Conservation (phyloP, 148 eudicot genomes). For the Polygonum aviculare region DNA sequence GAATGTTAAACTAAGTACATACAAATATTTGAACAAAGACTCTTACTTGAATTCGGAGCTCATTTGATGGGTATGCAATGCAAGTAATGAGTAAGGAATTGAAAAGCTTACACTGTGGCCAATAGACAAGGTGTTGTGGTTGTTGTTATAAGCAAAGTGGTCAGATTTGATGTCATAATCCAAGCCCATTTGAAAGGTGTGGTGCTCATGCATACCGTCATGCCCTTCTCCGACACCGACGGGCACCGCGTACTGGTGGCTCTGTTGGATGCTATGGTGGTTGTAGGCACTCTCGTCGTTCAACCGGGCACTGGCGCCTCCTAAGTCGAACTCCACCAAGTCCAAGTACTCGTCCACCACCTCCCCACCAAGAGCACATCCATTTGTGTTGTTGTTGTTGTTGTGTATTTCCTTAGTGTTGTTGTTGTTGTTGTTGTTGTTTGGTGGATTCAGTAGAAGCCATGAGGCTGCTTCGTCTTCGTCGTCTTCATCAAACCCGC, state of each 20-base stretch:
- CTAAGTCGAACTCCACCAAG: constrained; percentile 48
- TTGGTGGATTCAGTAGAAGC: constrained; percentile 30
- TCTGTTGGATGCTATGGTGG: neutral
- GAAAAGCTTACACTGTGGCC: constrained; percentile 57
- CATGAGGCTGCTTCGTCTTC: constrained; percentile 88
- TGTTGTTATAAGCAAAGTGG: constrained; percentile 9
- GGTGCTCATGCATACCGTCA: constrained; percentile 19
- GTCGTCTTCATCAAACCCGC: constrained; percentile 34
- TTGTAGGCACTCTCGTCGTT: constrained; percentile 16
- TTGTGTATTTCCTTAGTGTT: constrained; percentile 22
- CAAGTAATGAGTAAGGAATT: neutral
- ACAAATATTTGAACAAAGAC: neutral
- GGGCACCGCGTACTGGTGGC: neutral
- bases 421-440: constrained; percentile 34
- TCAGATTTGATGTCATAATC: constrained; percentile 48
- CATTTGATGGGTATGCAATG: neutral
- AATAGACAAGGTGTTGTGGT: constrained; percentile 25
- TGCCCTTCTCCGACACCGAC: neutral
- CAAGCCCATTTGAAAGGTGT: constrained; percentile 21
- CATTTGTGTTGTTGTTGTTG: constrained; percentile 9
- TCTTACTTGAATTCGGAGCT: too few relatives aligned
- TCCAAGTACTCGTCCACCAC: constrained; percentile 67
- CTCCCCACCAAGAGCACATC: constrained; percentile 39
- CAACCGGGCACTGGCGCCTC: constrained; percentile 13
- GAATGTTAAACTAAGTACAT: too few relatives aligned